Evolutionary conservation across 2,329 filamentous ascomycete genomes (phyloP), one percentile per base, ranked within the genome.

Genomic region (Penicillium sp.): DNA sequence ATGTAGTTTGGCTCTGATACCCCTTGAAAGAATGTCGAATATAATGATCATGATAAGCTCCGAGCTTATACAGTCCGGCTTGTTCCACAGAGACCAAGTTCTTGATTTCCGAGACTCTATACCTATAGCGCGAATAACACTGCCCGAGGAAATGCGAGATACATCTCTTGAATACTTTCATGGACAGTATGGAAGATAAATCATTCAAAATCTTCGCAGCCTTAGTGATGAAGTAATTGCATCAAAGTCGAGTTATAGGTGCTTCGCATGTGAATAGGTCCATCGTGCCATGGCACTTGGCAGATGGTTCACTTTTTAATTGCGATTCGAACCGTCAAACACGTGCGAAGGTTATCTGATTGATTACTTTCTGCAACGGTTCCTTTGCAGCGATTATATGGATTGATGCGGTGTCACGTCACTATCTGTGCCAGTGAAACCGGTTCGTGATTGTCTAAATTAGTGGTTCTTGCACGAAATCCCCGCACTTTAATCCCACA

Each of bases 1-100:
- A 75, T 75, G 72, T 75, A 34, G 7, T 10, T 18, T 6, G 31
- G 8, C 10, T 20, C 16, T 11, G 14, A 11, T 34, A n/a, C 8
- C 3, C 4, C 16, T 34, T 5, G 3, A 34, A 34, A 8, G 9
- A 34, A 11, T 11, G 18, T 16, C 9, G 7, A 18, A 20, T 3
- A 18, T 20, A 9, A 34, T 34, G 31, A 3, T 4, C 14, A 34
- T 34, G 4, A 34, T 34, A 18, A 34, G 14, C 14, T 20, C 14
- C 14, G 9, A 34, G 14, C n/a, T 2, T 16, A 16, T 3, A 11
- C 3, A 18, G 8, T 18, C 10, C n/a, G 14, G 6, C 14, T 20
- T 18, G 31, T 20, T 18, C 4, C 14, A 10, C 31, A 18, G 9
- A 9, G 4, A 8, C 11, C 11, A 1, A 32, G 6, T 32, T 32